These are phyloP conservation scores for Picea sitchensis DNA, from an alignment of 75 land plant species.

Conservation along the genomic window DNA sequence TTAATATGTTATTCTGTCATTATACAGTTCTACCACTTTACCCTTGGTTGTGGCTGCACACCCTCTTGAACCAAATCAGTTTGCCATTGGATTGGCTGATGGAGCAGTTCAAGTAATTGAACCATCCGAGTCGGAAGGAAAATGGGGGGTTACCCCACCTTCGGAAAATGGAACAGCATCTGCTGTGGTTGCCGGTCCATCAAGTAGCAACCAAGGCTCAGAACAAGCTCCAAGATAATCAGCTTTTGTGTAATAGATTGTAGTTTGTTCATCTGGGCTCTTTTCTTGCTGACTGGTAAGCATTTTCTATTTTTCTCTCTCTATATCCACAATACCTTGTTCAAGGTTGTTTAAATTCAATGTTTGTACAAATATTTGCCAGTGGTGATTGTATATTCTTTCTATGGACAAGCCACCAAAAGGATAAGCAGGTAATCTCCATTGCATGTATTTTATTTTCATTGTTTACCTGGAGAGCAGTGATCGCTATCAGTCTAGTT, in stretches of 20 bases:
- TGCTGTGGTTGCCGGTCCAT: slow-evolving; percentile 7
- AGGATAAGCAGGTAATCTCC: background rate
- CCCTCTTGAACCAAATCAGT: slow-evolving; percentile 16
- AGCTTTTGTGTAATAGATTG: background rate
- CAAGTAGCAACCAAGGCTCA: slow-evolving; percentile 2
- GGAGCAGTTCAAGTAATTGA: slow-evolving; percentile 23
- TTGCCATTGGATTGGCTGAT: slow-evolving; percentile 22
- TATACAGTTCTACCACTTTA: background rate
- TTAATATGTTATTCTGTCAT: background rate
- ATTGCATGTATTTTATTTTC: slow-evolving; percentile 5
- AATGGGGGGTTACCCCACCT: slow-evolving; percentile 10
- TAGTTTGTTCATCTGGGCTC: background rate
- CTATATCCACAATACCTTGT: background rate
- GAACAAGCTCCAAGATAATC: slow-evolving; percentile 11
- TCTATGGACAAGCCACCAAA: background rate
- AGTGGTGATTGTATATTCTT: background rate
- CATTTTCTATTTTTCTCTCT: background rate
- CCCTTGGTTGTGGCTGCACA: slow-evolving; percentile 22
- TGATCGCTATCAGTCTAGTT: background rate
- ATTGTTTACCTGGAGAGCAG: slow-evolving; percentile 2
- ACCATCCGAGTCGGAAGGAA: slow-evolving; percentile 18
- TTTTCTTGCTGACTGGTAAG: background rate
- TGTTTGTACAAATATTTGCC: background rate
- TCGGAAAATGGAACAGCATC: background rate
- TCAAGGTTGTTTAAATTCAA: background rate